Evolutionary conservation across 768 basidiomycete species (phyloP).

Genomic region (Kwoniella sp.): DNA sequence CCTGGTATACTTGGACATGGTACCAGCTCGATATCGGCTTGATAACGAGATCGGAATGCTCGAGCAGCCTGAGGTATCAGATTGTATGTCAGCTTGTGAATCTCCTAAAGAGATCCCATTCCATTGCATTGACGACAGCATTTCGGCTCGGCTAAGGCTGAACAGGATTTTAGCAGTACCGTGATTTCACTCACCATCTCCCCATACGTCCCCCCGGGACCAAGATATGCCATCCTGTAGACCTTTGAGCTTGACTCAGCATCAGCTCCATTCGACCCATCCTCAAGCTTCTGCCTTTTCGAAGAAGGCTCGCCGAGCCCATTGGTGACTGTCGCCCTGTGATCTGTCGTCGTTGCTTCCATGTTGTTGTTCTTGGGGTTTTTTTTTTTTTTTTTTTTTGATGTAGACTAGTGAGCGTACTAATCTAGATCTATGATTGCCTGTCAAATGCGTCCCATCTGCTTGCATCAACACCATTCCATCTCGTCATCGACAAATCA

Average conservation of each 20-base stretch:
- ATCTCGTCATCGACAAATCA: too few relatives aligned
- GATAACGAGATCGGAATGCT: conserved; percentile 19
- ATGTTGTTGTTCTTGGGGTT: background rate
- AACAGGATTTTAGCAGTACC: too few relatives aligned
- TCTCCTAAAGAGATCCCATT: too few relatives aligned
- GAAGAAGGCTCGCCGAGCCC: conserved; percentile 8
- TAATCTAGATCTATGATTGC: too few relatives aligned
- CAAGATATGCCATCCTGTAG: conserved; percentile 40
- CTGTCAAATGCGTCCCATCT: too few relatives aligned
- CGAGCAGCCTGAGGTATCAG: conserved; percentile 31
- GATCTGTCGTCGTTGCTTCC: background rate
- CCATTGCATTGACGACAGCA: too few relatives aligned
- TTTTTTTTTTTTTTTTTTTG: too few relatives aligned
- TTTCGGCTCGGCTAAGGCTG: too few relatives aligned
- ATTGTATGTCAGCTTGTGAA: too few relatives aligned
- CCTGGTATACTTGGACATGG: conserved; percentile 43
- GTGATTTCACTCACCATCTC: conserved; percentile 37
- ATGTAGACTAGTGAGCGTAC: too few relatives aligned
- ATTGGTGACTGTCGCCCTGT: background rate
- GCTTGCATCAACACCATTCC: too few relatives aligned
- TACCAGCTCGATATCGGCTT: conserved; percentile 19
- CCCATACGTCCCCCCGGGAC: conserved; percentile 48
- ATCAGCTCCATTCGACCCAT: background rate
- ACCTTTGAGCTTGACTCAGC: background rate
- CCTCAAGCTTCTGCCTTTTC: conserved; percentile 1